These are phyloP conservation scores for Pelargonium australe DNA, from an alignment of 441 rosid species.

Conservation along the genomic window DNA sequence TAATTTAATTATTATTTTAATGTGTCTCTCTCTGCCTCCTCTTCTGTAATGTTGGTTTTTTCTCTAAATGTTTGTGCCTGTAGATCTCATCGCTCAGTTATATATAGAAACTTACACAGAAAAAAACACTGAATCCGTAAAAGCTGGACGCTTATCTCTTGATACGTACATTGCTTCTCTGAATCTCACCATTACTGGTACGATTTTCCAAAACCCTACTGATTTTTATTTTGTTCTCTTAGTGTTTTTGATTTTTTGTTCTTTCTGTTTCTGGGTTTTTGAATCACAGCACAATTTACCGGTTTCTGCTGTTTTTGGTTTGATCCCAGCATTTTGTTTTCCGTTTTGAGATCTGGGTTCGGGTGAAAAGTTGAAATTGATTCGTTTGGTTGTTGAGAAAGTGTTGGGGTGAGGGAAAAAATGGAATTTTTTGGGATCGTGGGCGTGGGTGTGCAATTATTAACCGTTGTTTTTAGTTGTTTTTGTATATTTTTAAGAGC, in stretches of 20 bases:
- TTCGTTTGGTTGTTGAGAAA: conserved; percentile 1
- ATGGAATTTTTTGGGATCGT: background rate
- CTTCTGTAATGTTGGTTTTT: too few species aligned
- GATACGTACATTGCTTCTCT: background rate
- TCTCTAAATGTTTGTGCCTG: background rate
- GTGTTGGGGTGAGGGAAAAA: background rate
- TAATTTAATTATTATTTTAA: too few species aligned
- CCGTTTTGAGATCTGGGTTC: conserved; percentile 1
- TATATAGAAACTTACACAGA: background rate
- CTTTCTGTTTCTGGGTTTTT: background rate
- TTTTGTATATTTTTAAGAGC: background rate
- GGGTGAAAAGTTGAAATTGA: background rate
- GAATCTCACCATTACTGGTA: conserved; percentile 1
- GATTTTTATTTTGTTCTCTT: background rate
- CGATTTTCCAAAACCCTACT: conserved; percentile 4
- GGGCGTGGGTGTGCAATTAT: background rate
- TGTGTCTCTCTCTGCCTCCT: too few species aligned
- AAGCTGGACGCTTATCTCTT: background rate
- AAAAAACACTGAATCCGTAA: background rate
- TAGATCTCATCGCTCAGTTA: background rate
- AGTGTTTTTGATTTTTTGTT: background rate
- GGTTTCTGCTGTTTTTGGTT: background rate
- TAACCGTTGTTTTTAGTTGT: background rate
- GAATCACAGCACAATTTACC: background rate
- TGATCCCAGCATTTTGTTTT: background rate